Evolutionary conservation across 1,284 basidiomycete genomes (phyloP).

Genomic region (Athelia psychrophila): DNA sequence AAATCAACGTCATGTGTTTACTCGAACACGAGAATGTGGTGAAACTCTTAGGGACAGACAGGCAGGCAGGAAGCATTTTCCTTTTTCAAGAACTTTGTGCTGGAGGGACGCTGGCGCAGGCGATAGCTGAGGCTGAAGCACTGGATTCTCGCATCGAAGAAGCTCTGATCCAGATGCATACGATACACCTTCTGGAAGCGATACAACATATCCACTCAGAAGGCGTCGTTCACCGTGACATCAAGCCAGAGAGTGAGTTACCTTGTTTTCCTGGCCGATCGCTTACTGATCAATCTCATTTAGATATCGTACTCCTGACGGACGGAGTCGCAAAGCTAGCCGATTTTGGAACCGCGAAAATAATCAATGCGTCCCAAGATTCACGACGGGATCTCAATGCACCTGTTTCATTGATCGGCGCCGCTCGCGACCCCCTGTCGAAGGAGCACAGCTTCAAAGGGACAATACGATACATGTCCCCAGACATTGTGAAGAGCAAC

Average conservation of each 20-base stretch:
- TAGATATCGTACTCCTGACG: slow-evolving; percentile 95
- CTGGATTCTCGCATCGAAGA: slow-evolving; percentile 97
- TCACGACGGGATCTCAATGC: slow-evolving; percentile 50
- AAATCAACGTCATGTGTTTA: slow-evolving; percentile 98
- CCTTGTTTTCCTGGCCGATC: slow-evolving; percentile 5
- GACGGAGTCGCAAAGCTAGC: slow-evolving; percentile 96
- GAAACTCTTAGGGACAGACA: slow-evolving; percentile 99
- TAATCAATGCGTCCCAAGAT: slow-evolving; percentile 91
- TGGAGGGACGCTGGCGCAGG: slow-evolving; percentile 91
- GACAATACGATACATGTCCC: slow-evolving; percentile 99
- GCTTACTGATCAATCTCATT: slow-evolving; percentile 2
- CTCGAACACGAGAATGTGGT: slow-evolving; percentile 98
- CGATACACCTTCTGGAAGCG: slow-evolving; percentile 96
- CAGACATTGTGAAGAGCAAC: slow-evolving; percentile 96
- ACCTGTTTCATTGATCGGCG: slow-evolving; percentile 17
- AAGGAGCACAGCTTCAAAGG: slow-evolving; percentile 90
- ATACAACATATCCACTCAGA: slow-evolving; percentile 93
- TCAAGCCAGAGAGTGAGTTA: slow-evolving; percentile 97
- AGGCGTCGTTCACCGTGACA: slow-evolving; percentile 93
- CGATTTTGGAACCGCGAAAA: slow-evolving; percentile 98
- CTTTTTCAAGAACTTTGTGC: slow-evolving; percentile 99
- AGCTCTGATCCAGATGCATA: slow-evolving; percentile 93
- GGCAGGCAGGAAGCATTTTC: slow-evolving; percentile 98
- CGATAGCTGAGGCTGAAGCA: no score
- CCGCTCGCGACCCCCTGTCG: slow-evolving; percentile 36